Evolutionary conservation across 495 filamentous ascomycete species (phyloP), one percentile per base, ranked within the genome.

Genomic region (Penicillium paxilli): DNA sequence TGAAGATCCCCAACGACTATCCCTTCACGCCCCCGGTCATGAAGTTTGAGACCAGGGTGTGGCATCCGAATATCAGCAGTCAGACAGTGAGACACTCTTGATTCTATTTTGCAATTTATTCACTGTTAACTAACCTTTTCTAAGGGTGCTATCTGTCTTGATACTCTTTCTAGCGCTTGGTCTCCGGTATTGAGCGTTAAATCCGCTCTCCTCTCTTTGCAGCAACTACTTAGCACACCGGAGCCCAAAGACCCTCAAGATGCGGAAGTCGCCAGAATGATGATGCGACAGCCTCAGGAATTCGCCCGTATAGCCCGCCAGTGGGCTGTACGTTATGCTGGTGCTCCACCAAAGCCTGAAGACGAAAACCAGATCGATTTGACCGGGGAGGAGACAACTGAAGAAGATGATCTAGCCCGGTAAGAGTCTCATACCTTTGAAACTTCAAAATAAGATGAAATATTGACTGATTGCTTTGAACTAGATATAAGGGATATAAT

Each of bases 191-290:
- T 96, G 41, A 98, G 92, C 2, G 92, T 98, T 67, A 98, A 97
- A 75, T 94, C 91, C 44, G 90, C 95, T 24, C 82, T 98, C 22
- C 81, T 98, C 48, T 96, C 92, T 12, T 77, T 98, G 16, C 93
- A 97, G 68, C 93, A 90, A 40, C 84, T 98, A 10, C 88, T 98
- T 60, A 90, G 88, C 73, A 89, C 89, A 9, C 94, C 94, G 1
- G 94, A 98, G 71, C 94, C 94, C 7, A 94, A 93, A 57, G 94
- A 98, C 62, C 94, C 94, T 2, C 94, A 98, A 71, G 94, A 98
- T 68, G 92, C 91, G 30, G 92, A 97, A 70, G 94, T 98, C 3
- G 94, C 94, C 5, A 84, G 81, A 57, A 96, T 96, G 92, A 80
- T 98, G 63, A 80, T 96, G 20, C 80, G 84, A 10, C 80, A 86